Evolutionary conservation across 139 green algal species (phyloP), one percentile per base, ranked within the genome.

Genomic region (Chlorokybus atmophyticus): DNA sequence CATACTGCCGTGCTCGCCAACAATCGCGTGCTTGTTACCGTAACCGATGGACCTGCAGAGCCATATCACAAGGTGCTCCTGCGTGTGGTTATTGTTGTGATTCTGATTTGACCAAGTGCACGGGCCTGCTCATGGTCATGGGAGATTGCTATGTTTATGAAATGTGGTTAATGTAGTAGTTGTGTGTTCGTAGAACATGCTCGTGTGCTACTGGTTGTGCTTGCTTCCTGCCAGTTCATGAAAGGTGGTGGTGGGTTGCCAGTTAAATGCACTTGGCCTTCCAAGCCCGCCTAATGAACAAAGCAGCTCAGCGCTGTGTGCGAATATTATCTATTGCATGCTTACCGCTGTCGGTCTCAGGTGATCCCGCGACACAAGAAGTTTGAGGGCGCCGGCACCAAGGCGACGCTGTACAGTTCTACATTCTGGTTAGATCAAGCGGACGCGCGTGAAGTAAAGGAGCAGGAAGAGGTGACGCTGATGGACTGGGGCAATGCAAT

Each of bases 401-500:
- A 95, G 70, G 52, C 75, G 2, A 62, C 74, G 8, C 42, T 52
- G 7, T 27, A n/a, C n/a, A n/a, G n/a, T n/a, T n/a, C n/a, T n/a
- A n/a, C n/a, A n/a, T 64, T 79, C 38, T 73, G 59, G 62, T 17
- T 98, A 2, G 92, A 99, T 54, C 65, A 86, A 61, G 83, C 60
- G 23, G 91, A 98, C 70, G 91, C 85, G 8, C 32, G 60, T 29
- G 59, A 69, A 24, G 4, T 98, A 0, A 57, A 40, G 2, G 81
- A 93, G 48, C 83, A 80, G 1, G 87, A 95, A 59, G 82, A 93
- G 66, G 78, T 96, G 29, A 99, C 92, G 29, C 79, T 99, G 23
- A 99, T 98, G 92, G 84, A 88, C 57, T 99, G 92, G 92, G 92
- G 92, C 58, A 97, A 98, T 52, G 78, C 73, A 39, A 76, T 95